Conservation (phyloP, 345 rosid genomes). For the Eucalyptus sp. region DNA sequence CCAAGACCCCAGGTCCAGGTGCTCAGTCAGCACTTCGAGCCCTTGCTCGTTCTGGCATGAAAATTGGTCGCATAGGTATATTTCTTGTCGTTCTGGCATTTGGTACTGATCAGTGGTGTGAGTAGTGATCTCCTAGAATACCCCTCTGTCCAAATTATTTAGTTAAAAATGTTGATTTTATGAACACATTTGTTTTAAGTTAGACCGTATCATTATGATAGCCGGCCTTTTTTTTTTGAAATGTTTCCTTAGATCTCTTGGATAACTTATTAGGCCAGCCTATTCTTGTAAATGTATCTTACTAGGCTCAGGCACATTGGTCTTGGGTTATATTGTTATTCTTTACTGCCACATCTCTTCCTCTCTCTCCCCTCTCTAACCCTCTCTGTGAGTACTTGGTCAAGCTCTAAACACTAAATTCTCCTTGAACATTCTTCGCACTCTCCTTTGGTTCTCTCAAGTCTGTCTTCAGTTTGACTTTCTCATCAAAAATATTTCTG, state of each 20-base stretch:
- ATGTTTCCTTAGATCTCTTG: neutral
- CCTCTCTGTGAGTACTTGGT: neutral
- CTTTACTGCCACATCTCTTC: neutral
- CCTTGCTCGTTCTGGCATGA: conserved; percentile 95
- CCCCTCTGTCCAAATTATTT: neutral
- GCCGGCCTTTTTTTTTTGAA: neutral
- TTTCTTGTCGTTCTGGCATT: neutral
- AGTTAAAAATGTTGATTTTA: neutral
- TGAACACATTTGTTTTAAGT: neutral
- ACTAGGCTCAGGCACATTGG: neutral
- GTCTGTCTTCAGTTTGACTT: neutral
- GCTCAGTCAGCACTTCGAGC: conserved; percentile 91
- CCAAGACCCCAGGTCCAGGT: conserved; percentile 86
- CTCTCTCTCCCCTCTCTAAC: neutral
- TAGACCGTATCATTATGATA: neutral
- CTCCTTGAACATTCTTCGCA: neutral
- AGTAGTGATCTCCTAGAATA: neutral
- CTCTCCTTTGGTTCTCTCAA: neutral
- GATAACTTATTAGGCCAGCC: neutral
- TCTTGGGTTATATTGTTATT: neutral
- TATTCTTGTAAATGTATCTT: neutral
- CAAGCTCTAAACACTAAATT: neutral
- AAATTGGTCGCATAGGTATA: conserved; percentile 82
- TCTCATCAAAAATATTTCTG: neutral
- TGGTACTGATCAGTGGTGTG: neutral